phyloP scores from a whole-genome alignment of 208 protist species.

The Endotrypanum monterogeii region DNA sequence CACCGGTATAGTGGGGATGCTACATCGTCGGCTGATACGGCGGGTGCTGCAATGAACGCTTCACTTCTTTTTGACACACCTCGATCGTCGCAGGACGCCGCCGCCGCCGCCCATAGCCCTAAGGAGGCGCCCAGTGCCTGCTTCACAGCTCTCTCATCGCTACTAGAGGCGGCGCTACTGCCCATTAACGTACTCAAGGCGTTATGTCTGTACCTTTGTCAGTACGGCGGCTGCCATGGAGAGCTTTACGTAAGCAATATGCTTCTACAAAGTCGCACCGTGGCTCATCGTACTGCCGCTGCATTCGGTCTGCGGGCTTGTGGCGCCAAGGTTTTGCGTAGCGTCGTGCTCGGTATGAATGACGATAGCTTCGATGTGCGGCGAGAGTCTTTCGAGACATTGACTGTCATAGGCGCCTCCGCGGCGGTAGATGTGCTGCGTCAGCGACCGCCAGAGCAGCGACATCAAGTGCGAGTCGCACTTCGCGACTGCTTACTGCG shows the following conservation, averaged over 20 bases:
- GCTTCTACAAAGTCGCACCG: conserved; percentile 42
- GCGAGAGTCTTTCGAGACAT: conserved; percentile 55
- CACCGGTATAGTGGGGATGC: conserved; percentile 10
- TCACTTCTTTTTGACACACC: conserved; percentile 5
- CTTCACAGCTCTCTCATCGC: conserved; percentile 48
- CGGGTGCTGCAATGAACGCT: not conserved
- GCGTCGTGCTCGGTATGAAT: conserved; percentile 62
- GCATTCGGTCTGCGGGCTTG: conserved; percentile 66
- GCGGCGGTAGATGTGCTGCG: conserved; percentile 41
- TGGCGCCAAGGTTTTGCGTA: conserved; percentile 56
- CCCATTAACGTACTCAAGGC: conserved; percentile 56
- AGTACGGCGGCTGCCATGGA: conserved; percentile 58
- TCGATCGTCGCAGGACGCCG: conserved; percentile 35
- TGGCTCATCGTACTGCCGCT: conserved; percentile 42
- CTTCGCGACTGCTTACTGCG: conserved; percentile 68
- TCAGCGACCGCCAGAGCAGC: conserved; percentile 44
- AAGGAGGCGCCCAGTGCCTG: conserved; percentile 41
- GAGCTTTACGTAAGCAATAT: conserved; percentile 65
- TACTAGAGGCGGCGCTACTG: conserved; percentile 48
- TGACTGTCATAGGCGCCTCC: conserved; percentile 40
- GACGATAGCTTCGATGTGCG: conserved; percentile 58
- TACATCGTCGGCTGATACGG: not conserved
- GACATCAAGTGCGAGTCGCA: conserved; percentile 46
- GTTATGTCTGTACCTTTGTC: conserved; percentile 60
- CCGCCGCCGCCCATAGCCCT: conserved; percentile 45